phyloP scores from a whole-genome alignment of 345 rosid genomes.

The Raphanus raphanistrum region DNA sequence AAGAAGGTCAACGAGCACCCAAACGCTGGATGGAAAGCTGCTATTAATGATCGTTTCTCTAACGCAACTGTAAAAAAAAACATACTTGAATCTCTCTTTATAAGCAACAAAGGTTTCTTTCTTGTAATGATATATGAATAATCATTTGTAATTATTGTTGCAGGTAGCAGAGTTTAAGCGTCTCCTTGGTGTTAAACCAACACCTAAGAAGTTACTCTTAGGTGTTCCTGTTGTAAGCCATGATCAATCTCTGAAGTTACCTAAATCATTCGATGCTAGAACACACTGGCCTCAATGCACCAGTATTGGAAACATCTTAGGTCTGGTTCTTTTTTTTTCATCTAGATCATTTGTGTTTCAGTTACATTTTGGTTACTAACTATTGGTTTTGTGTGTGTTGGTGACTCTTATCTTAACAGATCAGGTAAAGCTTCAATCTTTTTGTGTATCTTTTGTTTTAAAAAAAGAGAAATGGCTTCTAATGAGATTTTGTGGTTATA shows the following conservation, averaged over 20 bases:
- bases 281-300: constrained; percentile 81
- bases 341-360: not conserved
- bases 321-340: constrained; percentile 41
- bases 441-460: not conserved
- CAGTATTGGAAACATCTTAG: constrained; percentile 81
- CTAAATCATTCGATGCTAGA: constrained; percentile 80
- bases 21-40: constrained; percentile 89
- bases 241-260: constrained; percentile 65
- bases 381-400: constrained; percentile 7
- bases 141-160: not conserved
- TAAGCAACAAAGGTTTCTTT: not conserved
- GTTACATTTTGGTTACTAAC: constrained; percentile 35
- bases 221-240: constrained; percentile 66
- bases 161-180: constrained; percentile 84
- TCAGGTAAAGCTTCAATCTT: constrained; percentile 61
- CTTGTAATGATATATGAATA: not conserved
- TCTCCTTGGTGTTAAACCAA: constrained; percentile 77
- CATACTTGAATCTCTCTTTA: not conserved
- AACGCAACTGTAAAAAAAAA: constrained; percentile 53
- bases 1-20: constrained; percentile 69
- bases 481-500: constrained; percentile 33
- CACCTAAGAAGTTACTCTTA: constrained; percentile 53
- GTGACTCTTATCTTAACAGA: constrained; percentile 44
- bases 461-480: not conserved
- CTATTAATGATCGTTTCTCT: constrained; percentile 63